phyloP scores from a whole-genome alignment of 257 asterid species.

The Scutellaria baicalensis region DNA sequence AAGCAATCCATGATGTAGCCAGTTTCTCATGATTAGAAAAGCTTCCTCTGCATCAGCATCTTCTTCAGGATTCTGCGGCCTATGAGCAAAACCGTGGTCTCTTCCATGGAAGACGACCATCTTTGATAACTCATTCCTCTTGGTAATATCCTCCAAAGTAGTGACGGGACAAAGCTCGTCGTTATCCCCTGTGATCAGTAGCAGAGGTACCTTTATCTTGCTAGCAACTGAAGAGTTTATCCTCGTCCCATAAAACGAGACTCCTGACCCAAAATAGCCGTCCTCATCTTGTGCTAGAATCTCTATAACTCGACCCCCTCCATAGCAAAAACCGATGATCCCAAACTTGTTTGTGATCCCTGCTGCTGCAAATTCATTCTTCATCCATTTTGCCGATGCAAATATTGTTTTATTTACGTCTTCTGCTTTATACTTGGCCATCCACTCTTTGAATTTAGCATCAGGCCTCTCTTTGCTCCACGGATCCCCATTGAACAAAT shows the following conservation, averaged over 20 bases:
- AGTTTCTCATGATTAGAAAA: conserved; percentile 54
- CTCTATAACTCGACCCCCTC: conserved; percentile 64
- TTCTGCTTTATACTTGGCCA: conserved; percentile 26
- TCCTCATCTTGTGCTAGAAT: conserved; percentile 57
- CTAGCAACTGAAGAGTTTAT: conserved; percentile 35
- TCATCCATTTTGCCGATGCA: conserved; percentile 62
- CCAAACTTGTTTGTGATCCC: conserved; percentile 78
- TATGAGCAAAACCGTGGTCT: conserved; percentile 67
- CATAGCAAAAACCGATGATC: conserved; percentile 67
- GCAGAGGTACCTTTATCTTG: conserved; percentile 45
- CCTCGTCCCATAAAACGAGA: conserved; percentile 67
- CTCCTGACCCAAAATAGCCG: conserved; percentile 45
- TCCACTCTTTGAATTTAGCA: conserved; percentile 46
- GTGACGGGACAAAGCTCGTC: conserved; percentile 51
- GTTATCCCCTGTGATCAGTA: conserved; percentile 52
- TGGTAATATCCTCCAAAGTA: conserved; percentile 29
- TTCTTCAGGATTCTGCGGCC: conserved; percentile 68
- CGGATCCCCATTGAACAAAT: conserved; percentile 61
- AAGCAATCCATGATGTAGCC: conserved; percentile 56
- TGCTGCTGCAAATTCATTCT: conserved; percentile 44
- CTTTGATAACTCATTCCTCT: conserved; percentile 30
- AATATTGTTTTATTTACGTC: conserved; percentile 33
- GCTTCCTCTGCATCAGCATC: conserved; percentile 83
- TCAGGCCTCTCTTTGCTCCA: conserved; percentile 55
- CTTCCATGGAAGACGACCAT: conserved; percentile 40